Base-by-base conservation (phyloP, 2,329 filamentous ascomycete species). In the Aspergillus pseudoglaucus region DNA sequence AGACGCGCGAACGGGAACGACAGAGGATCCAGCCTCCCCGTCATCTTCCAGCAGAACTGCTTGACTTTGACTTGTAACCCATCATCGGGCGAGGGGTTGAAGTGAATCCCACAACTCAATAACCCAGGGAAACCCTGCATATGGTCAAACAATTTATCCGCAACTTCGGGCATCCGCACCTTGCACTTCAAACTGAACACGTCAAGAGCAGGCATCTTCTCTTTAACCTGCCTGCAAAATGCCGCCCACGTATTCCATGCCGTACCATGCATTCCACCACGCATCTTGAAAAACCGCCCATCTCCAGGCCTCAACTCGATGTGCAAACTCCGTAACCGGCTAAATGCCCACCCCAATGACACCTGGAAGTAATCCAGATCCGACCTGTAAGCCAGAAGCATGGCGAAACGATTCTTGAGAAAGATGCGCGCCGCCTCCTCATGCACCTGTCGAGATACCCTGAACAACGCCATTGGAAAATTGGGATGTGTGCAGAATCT, bases 1-100 rank as follows among this genome's bases (percentile, higher is more conserved):
- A 64, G 54, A 20, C 48, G 40, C 20, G 48, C 45, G 39, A 57
- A 64, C 3, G 47, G 52, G 43, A 63, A 64, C 1, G 50, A 15
- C 10, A 44, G 42, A n/a, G 32, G 47, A 6, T 15, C 37, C 20
- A 54, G 41, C 10, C 50, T 53, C 12, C 45, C 44, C 7, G 54
- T 59, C 45, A 58, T 27, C 18, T 53, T 47, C 49, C 47, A 52
- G 3, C 53, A 52, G 18, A 52, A 48, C 17, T 51, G 41, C 40
- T 47, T 58, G 9, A 55, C 44, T 12, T 53, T 51, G 4, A 46
- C 47, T 32, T 45, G 45, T 18, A 57, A 49, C 10, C 52, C 51
- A 8, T 53, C 47, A 17, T 57, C 7, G 14, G 33, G 48, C 9
- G 3, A 22, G 20, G 47, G 40, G 17, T 48, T 50, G 41, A 62